Evolutionary conservation across 148 eudicot species (phyloP), one percentile per base, ranked within the genome.

Genomic region (Rhododendron molle): DNA sequence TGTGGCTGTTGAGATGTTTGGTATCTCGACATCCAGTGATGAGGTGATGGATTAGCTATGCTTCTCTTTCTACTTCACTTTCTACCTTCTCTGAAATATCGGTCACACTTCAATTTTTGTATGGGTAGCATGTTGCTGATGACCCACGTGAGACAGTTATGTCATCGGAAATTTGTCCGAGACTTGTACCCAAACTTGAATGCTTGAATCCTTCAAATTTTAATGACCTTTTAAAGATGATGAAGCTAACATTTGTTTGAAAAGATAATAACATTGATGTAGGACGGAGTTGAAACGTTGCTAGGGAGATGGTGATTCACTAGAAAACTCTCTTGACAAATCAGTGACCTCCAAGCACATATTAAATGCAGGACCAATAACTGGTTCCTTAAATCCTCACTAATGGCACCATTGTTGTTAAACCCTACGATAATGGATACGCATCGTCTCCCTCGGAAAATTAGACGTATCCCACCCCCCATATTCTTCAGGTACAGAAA

Each of bases 1-100:
- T 78, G 81, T 95, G 85, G 96, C 94, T 54, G 50, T 87, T 83
- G 94, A 97, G 87, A 95, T 97, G 98, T 97, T 95, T 88, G 98
- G 95, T 79, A 65, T 89, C 86, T 83, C 93, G 76, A 82, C 87
- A 85, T 89, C 92, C 28, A 85, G 83, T 80, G 91, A 94, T 32
- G 96, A 97, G 98, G 99, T 96, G 84, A 56, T 84, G 56, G 14
- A 78, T 7, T 20, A 14, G 76, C 15, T 34, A 81, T 8, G 54
- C 49, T 80, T 46, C 14, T 58, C 26, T 69, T 79, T n/a, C 18
- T 74, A 65, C 16, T 30, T 43, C 3, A 20, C 5, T 2, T 72
- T 81, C 13, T 34, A 18, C 30, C 26, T 44, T 65, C 78, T 67
- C 16, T 23, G 18, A 80, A 60, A 67, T 65, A 26, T 9, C 10